A percentile compares a stretch with the other conserved stretches of the same genome.
phyloP scores from a whole-genome alignment of 225 moss, liverwort and hornwort genomes.

The Asterella californica region DNA sequence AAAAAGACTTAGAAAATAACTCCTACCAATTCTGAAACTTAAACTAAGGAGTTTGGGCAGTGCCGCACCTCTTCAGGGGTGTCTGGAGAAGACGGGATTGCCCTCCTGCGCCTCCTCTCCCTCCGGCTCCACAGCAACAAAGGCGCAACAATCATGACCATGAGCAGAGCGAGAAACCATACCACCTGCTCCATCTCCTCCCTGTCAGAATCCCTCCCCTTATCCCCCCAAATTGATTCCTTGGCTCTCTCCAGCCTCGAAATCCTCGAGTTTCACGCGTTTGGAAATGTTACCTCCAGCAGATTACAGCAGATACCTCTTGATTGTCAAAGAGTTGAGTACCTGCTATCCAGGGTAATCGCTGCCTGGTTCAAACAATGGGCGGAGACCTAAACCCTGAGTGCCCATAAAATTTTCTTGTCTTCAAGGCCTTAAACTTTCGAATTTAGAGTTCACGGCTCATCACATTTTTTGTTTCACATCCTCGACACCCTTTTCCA shows the following conservation, averaged over 20 bases:
- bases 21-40: background rate
- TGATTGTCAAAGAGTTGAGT: background rate
- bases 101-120: conserved; percentile 35
- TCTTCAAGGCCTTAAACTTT: background rate
- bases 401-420: background rate
- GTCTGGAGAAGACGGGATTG: conserved; percentile 26
- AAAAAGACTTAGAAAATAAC: background rate
- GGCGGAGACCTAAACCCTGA: conserved; percentile 4
- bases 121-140: conserved; percentile 42
- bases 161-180: conserved; percentile 40
- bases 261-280: background rate
- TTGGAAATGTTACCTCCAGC: background rate
- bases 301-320: background rate
- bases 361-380: background rate
- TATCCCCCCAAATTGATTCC: conserved; percentile 9
- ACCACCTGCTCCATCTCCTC: conserved; percentile 43
- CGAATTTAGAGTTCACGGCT: background rate
- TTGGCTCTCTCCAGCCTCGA: conserved; percentile 27
- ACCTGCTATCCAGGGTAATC: background rate
- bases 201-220: conserved; percentile 17
- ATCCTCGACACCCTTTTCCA: background rate
- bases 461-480: background rate
- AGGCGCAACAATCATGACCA: conserved; percentile 41
- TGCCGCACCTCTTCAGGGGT: conserved; percentile 26
- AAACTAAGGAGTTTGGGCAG: background rate